Percentiles rank a stretch among this genome's conserved stretches.
These are phyloP conservation scores for Trichoderma breve DNA, from an alignment of 2,329 filamentous ascomycete genomes.

Conservation along the genomic window DNA sequence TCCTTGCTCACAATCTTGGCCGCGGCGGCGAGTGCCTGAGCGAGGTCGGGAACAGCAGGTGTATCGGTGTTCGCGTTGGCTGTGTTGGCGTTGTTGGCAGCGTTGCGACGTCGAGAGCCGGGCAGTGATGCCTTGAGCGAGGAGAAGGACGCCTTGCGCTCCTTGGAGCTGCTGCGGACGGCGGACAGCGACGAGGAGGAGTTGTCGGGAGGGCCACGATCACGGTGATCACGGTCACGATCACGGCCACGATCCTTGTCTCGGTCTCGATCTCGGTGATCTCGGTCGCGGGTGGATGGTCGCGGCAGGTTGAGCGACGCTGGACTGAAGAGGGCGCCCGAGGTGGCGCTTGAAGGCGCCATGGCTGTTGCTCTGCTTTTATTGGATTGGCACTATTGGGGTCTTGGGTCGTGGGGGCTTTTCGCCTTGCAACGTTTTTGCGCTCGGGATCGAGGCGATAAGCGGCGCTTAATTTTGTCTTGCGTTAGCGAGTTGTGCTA, in stretches of 20 bases:
- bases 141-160: conserved; percentile 51
- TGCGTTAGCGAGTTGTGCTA: conserved; percentile 10
- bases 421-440: not conserved
- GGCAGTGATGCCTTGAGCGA: conserved; percentile 54
- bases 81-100: conserved; percentile 33
- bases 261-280: not conserved
- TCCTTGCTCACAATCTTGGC: conserved; percentile 41
- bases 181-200: conserved; percentile 20
- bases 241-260: not conserved
- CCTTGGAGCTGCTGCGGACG: conserved; percentile 38
- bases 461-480: conserved; percentile 13
- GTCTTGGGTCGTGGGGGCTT: not conserved
- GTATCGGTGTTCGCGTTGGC: conserved; percentile 45
- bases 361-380: not conserved
- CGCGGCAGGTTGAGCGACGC: conserved; percentile 30
- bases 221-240: conserved; percentile 17
- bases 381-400: not conserved
- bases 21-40: conserved; percentile 49
- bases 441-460: conserved; percentile 5
- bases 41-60: conserved; percentile 54
- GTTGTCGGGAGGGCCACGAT: conserved; percentile 31
- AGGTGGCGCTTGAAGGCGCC: conserved; percentile 24
- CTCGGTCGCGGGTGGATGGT: conserved; percentile 39
- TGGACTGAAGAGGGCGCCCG: conserved; percentile 36
- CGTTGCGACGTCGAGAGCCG: conserved; percentile 43